These are phyloP conservation scores for Stenogyne calaminthoides DNA, from an alignment of 305 asterid species.

Conservation along the genomic window DNA sequence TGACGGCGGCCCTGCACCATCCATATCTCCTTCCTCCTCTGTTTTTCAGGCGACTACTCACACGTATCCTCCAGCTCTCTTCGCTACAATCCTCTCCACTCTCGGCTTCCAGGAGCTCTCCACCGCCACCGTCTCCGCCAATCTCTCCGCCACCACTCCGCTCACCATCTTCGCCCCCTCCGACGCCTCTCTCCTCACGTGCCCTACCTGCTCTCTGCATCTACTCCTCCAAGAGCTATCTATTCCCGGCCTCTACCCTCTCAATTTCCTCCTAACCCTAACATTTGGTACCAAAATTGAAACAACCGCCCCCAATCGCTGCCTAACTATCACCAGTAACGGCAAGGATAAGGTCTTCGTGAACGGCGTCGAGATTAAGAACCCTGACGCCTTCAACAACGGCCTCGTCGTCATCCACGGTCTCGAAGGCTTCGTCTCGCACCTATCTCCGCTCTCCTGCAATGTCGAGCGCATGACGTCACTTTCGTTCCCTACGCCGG, in stretches of 20 bases:
- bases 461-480: slow-evolving; percentile 66
- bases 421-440: slow-evolving; percentile 65
- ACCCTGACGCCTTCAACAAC: slow-evolving; percentile 72
- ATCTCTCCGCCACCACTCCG: slow-evolving; percentile 61
- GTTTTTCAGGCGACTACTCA: slow-evolving; percentile 35
- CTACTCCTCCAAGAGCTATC: slow-evolving; percentile 74
- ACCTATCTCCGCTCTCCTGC: slow-evolving; percentile 76
- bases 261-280: slow-evolving; percentile 55
- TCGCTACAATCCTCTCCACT: slow-evolving; percentile 59
- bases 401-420: slow-evolving; percentile 73
- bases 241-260: slow-evolving; percentile 69
- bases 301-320: slow-evolving; percentile 63
- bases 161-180: slow-evolving; percentile 79
- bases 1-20: slow-evolving; percentile 21
- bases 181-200: slow-evolving; percentile 67
- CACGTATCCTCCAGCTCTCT: slow-evolving; percentile 45
- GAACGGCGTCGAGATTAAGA: slow-evolving; percentile 65
- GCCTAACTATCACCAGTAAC: slow-evolving; percentile 62
- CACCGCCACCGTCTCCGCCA: slow-evolving; percentile 48
- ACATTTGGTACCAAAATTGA: slow-evolving; percentile 81
- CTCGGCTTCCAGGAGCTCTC: slow-evolving; percentile 82
- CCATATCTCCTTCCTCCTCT: slow-evolving; percentile 40
- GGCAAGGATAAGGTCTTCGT: slow-evolving; percentile 50
- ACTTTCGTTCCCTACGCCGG: slow-evolving; percentile 52
- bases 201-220: slow-evolving; percentile 60